These are phyloP conservation scores for Leucosporidium creatinivorum DNA, from an alignment of 768 basidiomycete species.

Conservation along the genomic window DNA sequence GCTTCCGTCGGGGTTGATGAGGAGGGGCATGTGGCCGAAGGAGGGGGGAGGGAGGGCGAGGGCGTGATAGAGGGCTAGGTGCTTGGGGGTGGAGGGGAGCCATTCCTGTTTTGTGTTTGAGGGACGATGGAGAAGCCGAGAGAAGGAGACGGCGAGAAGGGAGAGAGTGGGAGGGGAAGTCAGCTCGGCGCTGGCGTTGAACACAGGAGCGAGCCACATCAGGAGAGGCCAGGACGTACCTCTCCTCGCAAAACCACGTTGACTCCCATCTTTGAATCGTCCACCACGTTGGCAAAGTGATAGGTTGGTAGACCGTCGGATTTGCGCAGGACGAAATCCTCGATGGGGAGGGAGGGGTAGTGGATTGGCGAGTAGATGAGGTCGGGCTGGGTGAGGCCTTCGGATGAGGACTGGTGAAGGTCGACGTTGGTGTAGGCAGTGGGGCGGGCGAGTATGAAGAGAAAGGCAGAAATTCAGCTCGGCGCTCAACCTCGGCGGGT, in stretches of 20 bases:
- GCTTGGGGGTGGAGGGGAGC: slow-evolving; percentile 85
- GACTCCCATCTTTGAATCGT: slow-evolving; percentile 92
- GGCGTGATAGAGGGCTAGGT: slow-evolving; percentile 77
- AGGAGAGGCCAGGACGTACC: slow-evolving; percentile 45
- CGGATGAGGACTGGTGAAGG: slow-evolving; percentile 12
- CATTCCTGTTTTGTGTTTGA: slow-evolving; percentile 61
- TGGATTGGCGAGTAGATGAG: slow-evolving; percentile 24
- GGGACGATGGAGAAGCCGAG: no score
- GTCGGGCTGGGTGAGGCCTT: slow-evolving; percentile 5
- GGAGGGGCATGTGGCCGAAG: slow-evolving; percentile 84
- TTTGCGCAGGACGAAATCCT: slow-evolving; percentile 83
- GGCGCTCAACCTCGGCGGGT: not conserved
- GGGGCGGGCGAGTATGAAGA: not conserved
- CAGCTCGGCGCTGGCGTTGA: not conserved
- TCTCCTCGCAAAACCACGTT: slow-evolving; percentile 93
- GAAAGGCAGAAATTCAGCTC: not conserved
- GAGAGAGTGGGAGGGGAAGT: not conserved
- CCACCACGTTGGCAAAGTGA: slow-evolving; percentile 89
- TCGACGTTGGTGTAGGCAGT: no score
- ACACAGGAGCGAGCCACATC: not conserved
- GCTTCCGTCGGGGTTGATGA: slow-evolving; percentile 79
- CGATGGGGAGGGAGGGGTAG: slow-evolving; percentile 28
- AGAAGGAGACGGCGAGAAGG: not conserved
- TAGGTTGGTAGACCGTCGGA: slow-evolving; percentile 92
- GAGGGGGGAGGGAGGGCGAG: slow-evolving; percentile 63